Percentiles rank a stretch among this genome's conserved stretches.
Conservation (phyloP, 2,329 filamentous ascomycete species). For the Penicillium oxalicum region DNA sequence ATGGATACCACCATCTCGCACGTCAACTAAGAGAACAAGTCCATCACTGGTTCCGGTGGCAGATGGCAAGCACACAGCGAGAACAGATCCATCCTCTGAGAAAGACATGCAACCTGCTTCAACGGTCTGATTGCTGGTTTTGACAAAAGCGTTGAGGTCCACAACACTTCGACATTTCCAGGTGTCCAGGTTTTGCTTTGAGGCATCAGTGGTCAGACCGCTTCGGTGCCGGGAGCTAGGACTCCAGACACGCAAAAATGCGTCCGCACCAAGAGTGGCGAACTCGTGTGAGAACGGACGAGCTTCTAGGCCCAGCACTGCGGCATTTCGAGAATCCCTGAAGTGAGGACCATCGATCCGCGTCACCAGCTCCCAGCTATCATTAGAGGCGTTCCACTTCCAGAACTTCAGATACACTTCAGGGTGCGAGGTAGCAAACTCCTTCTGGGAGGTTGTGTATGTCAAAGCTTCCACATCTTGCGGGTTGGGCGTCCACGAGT, state of each 20-base stretch:
- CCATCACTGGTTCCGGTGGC: slow-evolving; percentile 48
- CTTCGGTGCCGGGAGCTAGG: slow-evolving; percentile 63
- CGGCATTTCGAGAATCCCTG: slow-evolving; percentile 45
- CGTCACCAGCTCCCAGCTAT: slow-evolving; percentile 67
- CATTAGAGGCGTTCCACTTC: slow-evolving; percentile 56
- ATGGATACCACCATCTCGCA: slow-evolving; percentile 60
- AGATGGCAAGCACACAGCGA: slow-evolving; percentile 55
- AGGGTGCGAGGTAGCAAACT: slow-evolving; percentile 33
- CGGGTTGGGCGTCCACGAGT: slow-evolving; percentile 76
- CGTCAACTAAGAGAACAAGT: slow-evolving; percentile 70
- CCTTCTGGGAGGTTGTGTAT: slow-evolving; percentile 30
- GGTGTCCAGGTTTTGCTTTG: slow-evolving; percentile 53
- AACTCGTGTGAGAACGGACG: slow-evolving; percentile 67
- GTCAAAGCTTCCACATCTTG: slow-evolving; percentile 60
- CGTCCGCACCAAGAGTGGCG: slow-evolving; percentile 78
- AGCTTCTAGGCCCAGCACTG: slow-evolving; percentile 66
- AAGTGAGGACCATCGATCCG: slow-evolving; percentile 79
- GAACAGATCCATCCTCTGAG: slow-evolving; percentile 75
- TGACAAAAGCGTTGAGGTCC: slow-evolving; percentile 40
- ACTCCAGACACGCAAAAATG: slow-evolving; percentile 73
- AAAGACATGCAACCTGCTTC: slow-evolving; percentile 64
- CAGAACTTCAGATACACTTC: slow-evolving; percentile 91
- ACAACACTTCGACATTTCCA: slow-evolving; percentile 65
- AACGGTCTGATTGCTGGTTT: slow-evolving; percentile 25
- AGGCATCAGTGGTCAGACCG: slow-evolving; percentile 51